Evolutionary conservation across 106 monocot genomes (phyloP).

Genomic region (Gastrodia elata): DNA sequence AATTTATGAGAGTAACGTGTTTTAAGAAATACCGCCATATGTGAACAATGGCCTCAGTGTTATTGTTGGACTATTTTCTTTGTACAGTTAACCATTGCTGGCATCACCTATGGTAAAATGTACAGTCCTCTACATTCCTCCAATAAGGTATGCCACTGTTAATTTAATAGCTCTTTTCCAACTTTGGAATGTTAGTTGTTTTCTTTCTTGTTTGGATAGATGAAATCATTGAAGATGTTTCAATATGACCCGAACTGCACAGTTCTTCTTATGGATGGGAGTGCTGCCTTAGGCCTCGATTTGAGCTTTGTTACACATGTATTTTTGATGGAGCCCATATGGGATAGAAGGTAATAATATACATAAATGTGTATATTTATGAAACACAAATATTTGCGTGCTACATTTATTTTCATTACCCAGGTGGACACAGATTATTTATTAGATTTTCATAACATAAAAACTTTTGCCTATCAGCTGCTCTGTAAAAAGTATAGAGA

Average conservation of each 20-base stretch:
- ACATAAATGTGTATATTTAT: not conserved
- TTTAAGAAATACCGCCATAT: not conserved
- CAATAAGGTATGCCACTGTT: conserved; percentile 53
- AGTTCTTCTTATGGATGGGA: conserved; percentile 96
- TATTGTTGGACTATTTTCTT: conserved; percentile 8
- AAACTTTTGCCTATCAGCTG: not conserved
- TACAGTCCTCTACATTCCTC: conserved; percentile 79
- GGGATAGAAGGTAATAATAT: conserved; percentile 77
- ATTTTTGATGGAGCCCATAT: conserved; percentile 99
- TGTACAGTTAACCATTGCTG: conserved; percentile 59
- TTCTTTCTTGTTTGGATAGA: conserved; percentile 28
- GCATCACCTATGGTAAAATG: conserved; percentile 72
- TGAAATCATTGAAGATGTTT: conserved; percentile 68
- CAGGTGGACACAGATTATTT: not conserved
- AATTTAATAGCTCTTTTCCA: not conserved
- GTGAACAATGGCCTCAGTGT: not conserved
- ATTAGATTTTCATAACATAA: not conserved
- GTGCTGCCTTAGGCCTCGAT: conserved; percentile 94
- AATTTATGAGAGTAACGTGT: conserved; percentile 1
- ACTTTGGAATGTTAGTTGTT: not conserved
- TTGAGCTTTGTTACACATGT: conserved; percentile 91
- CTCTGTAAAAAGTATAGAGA: not conserved
- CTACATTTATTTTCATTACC: not conserved
- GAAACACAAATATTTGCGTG: not conserved
- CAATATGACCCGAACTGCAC: conserved; percentile 67